Conservation (phyloP, 768 basidiomycete genomes). For the Pisolithus microcarpus region DNA sequence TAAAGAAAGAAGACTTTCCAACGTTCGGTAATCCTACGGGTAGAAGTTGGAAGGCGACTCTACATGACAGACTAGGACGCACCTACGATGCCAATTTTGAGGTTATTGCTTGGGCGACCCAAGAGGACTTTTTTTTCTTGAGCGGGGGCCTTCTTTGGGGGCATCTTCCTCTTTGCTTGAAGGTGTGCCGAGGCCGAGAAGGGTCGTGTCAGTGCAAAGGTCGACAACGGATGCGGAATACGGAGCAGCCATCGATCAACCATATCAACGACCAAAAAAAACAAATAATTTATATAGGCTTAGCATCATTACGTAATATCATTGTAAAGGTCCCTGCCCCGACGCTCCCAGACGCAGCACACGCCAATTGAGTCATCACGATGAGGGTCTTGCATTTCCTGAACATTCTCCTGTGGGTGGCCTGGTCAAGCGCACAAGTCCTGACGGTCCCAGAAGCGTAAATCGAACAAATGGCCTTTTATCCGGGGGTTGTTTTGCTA, state of each 20-base stretch:
- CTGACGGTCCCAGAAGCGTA: constrained; percentile 43
- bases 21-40: constrained; percentile 83
- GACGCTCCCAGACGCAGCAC: constrained; percentile 1
- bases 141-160: constrained; percentile 76
- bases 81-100: constrained; percentile 99
- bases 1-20: constrained; percentile 99
- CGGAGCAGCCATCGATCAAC: constrained; percentile 24
- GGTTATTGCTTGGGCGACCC: constrained; percentile 91
- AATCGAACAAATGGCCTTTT: constrained; percentile 13
- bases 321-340: constrained; percentile 13
- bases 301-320: background rate
- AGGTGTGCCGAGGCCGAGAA: constrained; percentile 34
- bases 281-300: background rate
- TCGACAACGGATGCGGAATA: constrained; percentile 9
- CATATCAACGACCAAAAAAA: constrained; percentile 13
- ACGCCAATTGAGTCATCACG: constrained; percentile 3
- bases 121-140: constrained; percentile 82
- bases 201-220: constrained; percentile 13
- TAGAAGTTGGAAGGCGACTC: background rate
- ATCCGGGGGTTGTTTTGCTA: constrained; percentile 6
- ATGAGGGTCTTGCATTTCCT: constrained; percentile 14
- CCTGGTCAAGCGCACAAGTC: constrained; percentile 37
- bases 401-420: constrained; percentile 13
- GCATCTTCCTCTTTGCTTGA: constrained; percentile 65
- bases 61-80: constrained; percentile 27